Evolutionary conservation across 306 rosid species (phyloP), one percentile per base, ranked within the genome.

Genomic region (Vachellia collinsii): DNA sequence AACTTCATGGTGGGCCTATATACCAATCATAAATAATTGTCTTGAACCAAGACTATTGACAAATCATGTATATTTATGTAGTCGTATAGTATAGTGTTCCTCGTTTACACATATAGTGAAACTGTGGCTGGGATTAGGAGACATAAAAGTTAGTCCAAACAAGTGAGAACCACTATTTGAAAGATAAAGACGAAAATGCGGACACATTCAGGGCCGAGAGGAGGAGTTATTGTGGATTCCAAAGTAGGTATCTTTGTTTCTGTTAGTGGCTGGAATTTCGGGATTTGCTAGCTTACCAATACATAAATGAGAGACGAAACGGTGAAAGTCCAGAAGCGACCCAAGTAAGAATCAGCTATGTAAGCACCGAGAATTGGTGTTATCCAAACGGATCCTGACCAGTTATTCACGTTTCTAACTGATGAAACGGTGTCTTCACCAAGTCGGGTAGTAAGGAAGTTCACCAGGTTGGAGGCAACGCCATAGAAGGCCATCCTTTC

Each of bases 401-500:
- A 96, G 76, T 86, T 93, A 81, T 93, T 96, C 54, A 96, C 99
- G 81, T 93, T 92, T 81, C 94, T 89, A n/a, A 96, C 99, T 7
- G 99, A 96, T 29, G 98, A 78, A 56, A 96, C 91, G 0, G 97
- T 96, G 73, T 96, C 99, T 87, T 92, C 98, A 78, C 90, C 97
- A 68, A 96, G 97, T 80, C 92, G 92, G 38, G 86, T 91, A 4
- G 99, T 96, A 34, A 96, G 80, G 82, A 88, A 96, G 83, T 92
- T 93, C 77, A 96, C 98, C 54, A 96, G 81, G 86, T 96, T 96
- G 0, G 99, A 93, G 65, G 94, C 97, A 70, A 96, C 87, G 19
- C 99, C 99, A 79, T 96, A 93, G 83, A 96, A 96, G 29, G 99
- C 97, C 99, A 96, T 96, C 86, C 99, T 93, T 82, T 96, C 99